Conservation (phyloP, 164 flowering plant species). For the Aristolochia fimbriata region DNA sequence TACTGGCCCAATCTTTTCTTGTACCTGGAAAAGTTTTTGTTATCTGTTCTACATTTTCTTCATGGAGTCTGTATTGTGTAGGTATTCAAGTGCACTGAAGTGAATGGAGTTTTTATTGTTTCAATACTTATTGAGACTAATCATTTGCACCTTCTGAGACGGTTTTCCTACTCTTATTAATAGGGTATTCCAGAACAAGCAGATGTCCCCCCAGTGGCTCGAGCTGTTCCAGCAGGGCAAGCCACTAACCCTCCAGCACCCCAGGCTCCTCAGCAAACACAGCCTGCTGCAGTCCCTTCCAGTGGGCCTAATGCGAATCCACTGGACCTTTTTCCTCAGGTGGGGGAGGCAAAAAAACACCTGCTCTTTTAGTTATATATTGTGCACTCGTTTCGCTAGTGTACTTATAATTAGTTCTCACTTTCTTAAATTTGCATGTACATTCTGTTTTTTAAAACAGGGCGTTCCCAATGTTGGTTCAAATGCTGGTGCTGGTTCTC, state of each 20-base stretch:
- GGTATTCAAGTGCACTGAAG: neutral
- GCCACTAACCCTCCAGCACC: conserved; percentile 35
- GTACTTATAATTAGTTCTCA: neutral
- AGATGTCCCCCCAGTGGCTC: conserved; percentile 57
- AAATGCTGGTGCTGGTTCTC: conserved; percentile 54
- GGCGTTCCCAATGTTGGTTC: conserved; percentile 73
- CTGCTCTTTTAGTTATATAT: neutral
- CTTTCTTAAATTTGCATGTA: no score
- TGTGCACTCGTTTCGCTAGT: neutral
- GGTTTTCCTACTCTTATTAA: neutral
- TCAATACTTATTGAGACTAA: no score
- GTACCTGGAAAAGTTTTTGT: neutral
- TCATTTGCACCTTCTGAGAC: neutral
- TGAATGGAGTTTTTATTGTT: neutral
- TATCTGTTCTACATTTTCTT: neutral
- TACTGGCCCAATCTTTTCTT: no score
- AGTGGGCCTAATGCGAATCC: conserved; percentile 94
- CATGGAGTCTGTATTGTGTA: neutral
- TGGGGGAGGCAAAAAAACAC: conserved; percentile 4
- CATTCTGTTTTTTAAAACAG: conserved; percentile 23
- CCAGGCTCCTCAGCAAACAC: conserved; percentile 34
- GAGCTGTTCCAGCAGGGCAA: conserved; percentile 34
- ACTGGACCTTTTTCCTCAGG: conserved; percentile 92
- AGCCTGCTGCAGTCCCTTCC: conserved; percentile 53
- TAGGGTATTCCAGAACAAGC: conserved; percentile 93